These are phyloP conservation scores for Mycena belliarum DNA, from an alignment of 768 basidiomycete species.

Conservation along the genomic window DNA sequence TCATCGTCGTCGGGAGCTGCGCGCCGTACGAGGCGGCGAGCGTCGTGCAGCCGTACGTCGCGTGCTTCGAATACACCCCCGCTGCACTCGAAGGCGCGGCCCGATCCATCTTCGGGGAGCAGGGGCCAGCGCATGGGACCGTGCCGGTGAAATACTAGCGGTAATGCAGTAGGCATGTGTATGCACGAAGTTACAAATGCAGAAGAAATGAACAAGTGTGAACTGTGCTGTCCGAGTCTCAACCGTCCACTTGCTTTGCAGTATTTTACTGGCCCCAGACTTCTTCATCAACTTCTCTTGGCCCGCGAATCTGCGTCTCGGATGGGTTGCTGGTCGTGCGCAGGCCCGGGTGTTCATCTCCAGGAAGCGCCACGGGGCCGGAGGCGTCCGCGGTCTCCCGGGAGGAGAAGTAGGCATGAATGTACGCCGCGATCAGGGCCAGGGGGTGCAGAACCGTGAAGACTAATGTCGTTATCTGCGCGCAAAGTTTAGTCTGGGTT, in stretches of 20 bases:
- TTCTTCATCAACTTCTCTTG: constrained; percentile 46
- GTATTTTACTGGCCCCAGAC: constrained; percentile 36
- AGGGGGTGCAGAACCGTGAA: constrained; percentile 73
- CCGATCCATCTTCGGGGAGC: constrained; percentile 44
- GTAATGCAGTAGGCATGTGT: too few species aligned
- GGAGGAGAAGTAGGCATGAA: constrained; percentile 38
- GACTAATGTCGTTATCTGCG: constrained; percentile 57
- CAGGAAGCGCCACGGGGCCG: constrained; percentile 25
- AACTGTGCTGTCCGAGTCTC: background rate
- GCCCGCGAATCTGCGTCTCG: constrained; percentile 23
- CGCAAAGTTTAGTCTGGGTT: background rate
- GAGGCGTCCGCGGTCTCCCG: background rate
- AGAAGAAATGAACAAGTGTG: background rate
- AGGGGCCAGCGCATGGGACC: background rate
- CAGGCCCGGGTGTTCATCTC: constrained; percentile 30
- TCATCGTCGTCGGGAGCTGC: constrained; percentile 60
- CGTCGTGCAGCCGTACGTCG: constrained; percentile 38
- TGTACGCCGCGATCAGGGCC: constrained; percentile 45
- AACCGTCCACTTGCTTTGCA: too few species aligned
- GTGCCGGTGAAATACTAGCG: constrained; percentile 6
- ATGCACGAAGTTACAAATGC: background rate
- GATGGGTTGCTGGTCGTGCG: constrained; percentile 18
- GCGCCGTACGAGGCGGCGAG: constrained; percentile 63
- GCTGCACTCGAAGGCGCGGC: constrained; percentile 49
- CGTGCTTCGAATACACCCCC: constrained; percentile 61